phyloP scores from a whole-genome alignment of 257 asterid species.

The Solanum appendiculatum region DNA sequence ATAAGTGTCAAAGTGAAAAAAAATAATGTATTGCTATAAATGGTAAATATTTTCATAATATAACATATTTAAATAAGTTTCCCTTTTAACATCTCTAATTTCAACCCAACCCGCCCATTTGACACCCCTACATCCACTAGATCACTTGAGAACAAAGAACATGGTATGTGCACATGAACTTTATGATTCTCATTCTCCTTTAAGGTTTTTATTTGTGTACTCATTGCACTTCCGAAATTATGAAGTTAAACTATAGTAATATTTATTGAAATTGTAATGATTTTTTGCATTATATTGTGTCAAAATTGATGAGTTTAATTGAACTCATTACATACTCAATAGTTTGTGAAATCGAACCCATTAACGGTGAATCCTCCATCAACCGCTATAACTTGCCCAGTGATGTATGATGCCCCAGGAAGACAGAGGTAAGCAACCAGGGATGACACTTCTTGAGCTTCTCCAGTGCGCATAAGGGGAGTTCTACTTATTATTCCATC shows the following conservation, averaged over 20 bases:
- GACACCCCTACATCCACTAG: neutral
- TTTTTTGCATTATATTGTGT: neutral
- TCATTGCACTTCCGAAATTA: neutral
- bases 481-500: conserved; percentile 47
- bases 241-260: too few species aligned
- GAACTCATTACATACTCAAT: neutral
- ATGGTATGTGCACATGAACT: neutral
- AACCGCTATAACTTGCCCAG: conserved; percentile 67
- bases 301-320: neutral
- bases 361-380: conserved; percentile 84
- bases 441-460: conserved; percentile 70
- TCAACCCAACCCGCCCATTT: too few species aligned
- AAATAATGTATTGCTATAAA: too few species aligned
- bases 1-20: too few species aligned
- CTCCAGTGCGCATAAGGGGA: conserved; percentile 69
- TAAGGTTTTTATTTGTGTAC: neutral
- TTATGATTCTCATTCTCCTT: too few species aligned
- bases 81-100: too few species aligned
- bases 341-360: conserved; percentile 25
- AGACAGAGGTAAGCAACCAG: conserved; percentile 81
- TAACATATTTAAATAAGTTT: too few species aligned
- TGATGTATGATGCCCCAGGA: conserved; percentile 75
- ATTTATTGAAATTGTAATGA: neutral
- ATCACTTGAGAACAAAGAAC: neutral
- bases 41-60: too few species aligned